Evolutionary conservation across 768 basidiomycete genomes (phyloP), one percentile per base, ranked within the genome.

Genomic region (Termitomyces eurrhizus): DNA sequence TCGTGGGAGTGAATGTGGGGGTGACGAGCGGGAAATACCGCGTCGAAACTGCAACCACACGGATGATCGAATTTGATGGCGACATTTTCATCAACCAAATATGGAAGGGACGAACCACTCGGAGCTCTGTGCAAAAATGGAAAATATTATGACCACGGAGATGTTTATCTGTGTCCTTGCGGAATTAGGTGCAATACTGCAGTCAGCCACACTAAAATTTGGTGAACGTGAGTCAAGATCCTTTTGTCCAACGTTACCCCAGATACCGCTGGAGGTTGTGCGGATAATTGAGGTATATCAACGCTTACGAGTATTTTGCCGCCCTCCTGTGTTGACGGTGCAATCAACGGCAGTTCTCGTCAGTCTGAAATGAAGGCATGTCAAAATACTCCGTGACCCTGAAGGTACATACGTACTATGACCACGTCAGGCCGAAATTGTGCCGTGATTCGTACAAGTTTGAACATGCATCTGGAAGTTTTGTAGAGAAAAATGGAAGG

Each of bases 301-400:
- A 29, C 24, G 18, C 18, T 49, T 57, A 46, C 24, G 56, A 46
- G 36, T 49, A 39, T 39, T 41, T 42, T 32, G 26, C 39, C 39
- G 39, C 39, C 26, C 26, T 41, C 52, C 37, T 53, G 36, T 26
- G 32, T 32, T 18, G 33, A 48, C n/a, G 13, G 21, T 8, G 11
- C 8, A 11, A n/a, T 54, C 6, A 26, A 12, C n/a, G 39, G 26
- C 39, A 44, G 37, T 49, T 49, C 46, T 57, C 9, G 12, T 24
- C 14, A 7, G 14, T 46, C 16, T 45, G 13, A 32, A 45, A 45
- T 42, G 24, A 51, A 42, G 50, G 42, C 2, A 51, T 52, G 42
- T 46, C n/a, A 33, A 7, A 26, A 42, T 48, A 51, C 41, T 48
- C 57, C 56, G 52, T 42, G 61, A 51, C 57, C 61, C 61, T 62